Evolutionary conservation across 345 rosid species (phyloP).

Genomic region (Corchorus capsularis): DNA sequence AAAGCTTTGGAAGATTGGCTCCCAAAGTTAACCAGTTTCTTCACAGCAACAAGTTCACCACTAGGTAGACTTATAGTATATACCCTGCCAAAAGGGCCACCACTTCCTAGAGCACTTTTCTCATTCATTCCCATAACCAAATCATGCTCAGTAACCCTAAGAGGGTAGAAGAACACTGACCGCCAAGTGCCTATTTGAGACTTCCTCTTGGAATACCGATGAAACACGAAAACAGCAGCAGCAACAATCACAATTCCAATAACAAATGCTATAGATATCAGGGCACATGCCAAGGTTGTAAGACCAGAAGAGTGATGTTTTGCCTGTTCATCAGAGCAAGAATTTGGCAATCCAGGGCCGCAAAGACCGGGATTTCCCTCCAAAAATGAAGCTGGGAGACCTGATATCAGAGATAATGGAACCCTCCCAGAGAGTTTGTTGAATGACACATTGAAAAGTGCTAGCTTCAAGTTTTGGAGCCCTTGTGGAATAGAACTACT

Average conservation of each 20-base stretch:
- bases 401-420: slow-evolving; percentile 69
- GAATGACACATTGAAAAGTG: slow-evolving; percentile 85
- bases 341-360: slow-evolving; percentile 70
- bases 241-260: slow-evolving; percentile 49
- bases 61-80: slow-evolving; percentile 63
- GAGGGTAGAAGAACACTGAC: slow-evolving; percentile 82
- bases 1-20: slow-evolving; percentile 61
- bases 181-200: slow-evolving; percentile 58
- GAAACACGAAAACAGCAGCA: slow-evolving; percentile 53
- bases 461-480: slow-evolving; percentile 84
- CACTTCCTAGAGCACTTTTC: slow-evolving; percentile 56
- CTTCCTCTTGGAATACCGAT: slow-evolving; percentile 54
- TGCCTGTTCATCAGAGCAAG: slow-evolving; percentile 53
- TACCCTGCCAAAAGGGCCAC: slow-evolving; percentile 67
- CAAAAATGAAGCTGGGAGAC: slow-evolving; percentile 87
- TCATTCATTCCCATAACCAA: slow-evolving; percentile 66
- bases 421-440: slow-evolving; percentile 76
- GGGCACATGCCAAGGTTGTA: slow-evolving; percentile 48
- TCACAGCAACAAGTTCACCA: slow-evolving; percentile 78
- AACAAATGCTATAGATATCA: slow-evolving; percentile 69
- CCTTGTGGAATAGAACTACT: slow-evolving; percentile 76
- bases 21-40: slow-evolving; percentile 68
- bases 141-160: slow-evolving; percentile 74
- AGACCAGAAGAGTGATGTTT: slow-evolving; percentile 39
- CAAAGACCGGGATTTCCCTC: slow-evolving; percentile 89